Evolutionary conservation across 1,139 yeast species (phyloP), one percentile per base, ranked within the genome.

Genomic region (Yamadazyma mexicana): DNA sequence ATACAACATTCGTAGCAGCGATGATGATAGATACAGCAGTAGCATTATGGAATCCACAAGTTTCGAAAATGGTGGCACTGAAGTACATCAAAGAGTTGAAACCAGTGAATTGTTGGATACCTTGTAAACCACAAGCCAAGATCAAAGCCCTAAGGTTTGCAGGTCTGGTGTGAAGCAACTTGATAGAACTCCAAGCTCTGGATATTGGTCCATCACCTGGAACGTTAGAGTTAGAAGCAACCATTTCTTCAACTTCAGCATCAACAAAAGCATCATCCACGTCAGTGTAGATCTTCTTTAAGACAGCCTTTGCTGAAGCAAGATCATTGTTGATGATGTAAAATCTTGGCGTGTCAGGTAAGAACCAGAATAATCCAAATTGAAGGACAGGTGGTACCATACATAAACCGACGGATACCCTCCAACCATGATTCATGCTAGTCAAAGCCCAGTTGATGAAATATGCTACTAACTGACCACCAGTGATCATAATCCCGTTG

Each of bases 291-390:
- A 81, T 79, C 58, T 66, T 79, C 30, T 69, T 65, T 41, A 91
- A 62, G 3, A 89, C 94, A 12, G 63, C 58, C 39, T 75, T 74
- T 18, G 98, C 98, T 49, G 68, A 71, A 3, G 79, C 87, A 27
- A 71, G 50, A 39, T 78, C 69, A 39, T 87, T 85, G 46, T 78
- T 76, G 72, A 85, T 80, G 37, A 91, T 82, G 52, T 89, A 82
- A 62, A 67, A 92, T 59, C 98, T 77, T 40, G 98, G 98, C 11
- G 98, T 89, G 57, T 92, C 98, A 7, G 98, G 98, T 61, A 92
- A 76, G 69, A 87, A 89, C 58, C 81, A 64, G 60, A 92, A 91
- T 40, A 87, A 73, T 15, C 72, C 71, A 61, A 87, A 78, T 64
- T 92, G 98, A 29, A 81, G 44, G 20, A 77, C 83, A 3, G 96